Evolutionary conservation across 768 basidiomycete genomes (phyloP).

Genomic region (Mycena amicta): DNA sequence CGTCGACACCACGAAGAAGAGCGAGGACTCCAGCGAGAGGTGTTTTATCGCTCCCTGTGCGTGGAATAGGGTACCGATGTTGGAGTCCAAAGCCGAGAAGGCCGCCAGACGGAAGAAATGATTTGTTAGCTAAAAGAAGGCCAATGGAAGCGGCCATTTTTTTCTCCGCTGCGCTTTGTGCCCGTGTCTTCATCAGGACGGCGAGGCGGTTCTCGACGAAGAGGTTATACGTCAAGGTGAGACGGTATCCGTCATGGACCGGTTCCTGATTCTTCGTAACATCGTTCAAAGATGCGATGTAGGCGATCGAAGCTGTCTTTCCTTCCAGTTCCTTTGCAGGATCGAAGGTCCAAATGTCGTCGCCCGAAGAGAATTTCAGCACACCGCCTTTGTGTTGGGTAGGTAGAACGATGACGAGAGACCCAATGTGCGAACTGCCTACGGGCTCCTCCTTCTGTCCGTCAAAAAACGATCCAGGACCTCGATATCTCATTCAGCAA

Average conservation of each 20-base stretch:
- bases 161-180: background rate
- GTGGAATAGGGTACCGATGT: background rate
- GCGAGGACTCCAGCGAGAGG: background rate
- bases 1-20: background rate
- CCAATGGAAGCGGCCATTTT: slow-evolving; percentile 17
- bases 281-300: background rate
- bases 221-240: background rate
- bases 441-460: background rate
- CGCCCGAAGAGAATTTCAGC: background rate
- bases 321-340: background rate
- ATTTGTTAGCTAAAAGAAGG: slow-evolving; percentile 28
- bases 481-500: background rate
- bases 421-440: background rate
- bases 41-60: background rate
- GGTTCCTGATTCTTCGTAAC: background rate
- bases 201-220: background rate
- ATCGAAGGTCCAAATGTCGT: background rate
- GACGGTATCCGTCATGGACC: background rate
- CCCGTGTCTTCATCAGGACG: too few species aligned
- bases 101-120: slow-evolving; percentile 31
- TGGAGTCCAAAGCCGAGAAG: background rate
- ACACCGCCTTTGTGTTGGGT: background rate
- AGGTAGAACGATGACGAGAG: background rate
- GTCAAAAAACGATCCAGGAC: background rate
- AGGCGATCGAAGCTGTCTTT: background rate